phyloP scores from a whole-genome alignment of 352 stramenopile species.

The Pythium rhizo-oryzae region DNA sequence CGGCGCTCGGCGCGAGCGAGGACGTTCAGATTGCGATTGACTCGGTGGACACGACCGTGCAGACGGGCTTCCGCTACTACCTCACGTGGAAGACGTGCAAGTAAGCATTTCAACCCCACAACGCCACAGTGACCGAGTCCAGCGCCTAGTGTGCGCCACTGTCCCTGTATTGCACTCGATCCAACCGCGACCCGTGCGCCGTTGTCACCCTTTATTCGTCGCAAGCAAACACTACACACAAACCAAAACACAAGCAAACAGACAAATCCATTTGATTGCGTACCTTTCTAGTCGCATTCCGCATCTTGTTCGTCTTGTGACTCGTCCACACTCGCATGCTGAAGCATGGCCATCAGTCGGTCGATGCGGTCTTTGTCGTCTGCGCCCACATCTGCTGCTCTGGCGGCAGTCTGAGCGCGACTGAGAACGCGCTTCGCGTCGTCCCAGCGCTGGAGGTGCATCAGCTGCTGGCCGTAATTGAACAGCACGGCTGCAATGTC shows the following conservation, averaged over 20 bases:
- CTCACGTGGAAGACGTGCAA: slow-evolving; percentile 36
- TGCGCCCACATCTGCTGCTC: neutral
- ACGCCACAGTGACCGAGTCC: neutral
- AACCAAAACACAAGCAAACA: neutral
- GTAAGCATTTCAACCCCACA: neutral
- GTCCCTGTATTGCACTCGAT: neutral
- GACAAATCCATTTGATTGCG: neutral
- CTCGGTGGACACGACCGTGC: slow-evolving; percentile 53
- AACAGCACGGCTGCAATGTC: slow-evolving; percentile 36
- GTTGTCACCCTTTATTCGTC: neutral
- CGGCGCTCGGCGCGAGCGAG: slow-evolving; percentile 24
- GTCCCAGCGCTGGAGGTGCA: slow-evolving; percentile 35
- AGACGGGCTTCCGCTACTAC: slow-evolving; percentile 54
- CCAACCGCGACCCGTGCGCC: neutral
- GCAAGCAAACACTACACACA: neutral
- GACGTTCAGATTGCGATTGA: slow-evolving; percentile 54
- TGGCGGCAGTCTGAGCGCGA: slow-evolving; percentile 11
- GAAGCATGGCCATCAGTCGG: slow-evolving; percentile 7
- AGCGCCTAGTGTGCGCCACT: neutral
- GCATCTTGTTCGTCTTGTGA: neutral
- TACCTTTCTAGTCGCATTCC: neutral
- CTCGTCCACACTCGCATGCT: slow-evolving; percentile 3
- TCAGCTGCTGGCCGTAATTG: slow-evolving; percentile 39
- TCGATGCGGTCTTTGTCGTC: slow-evolving; percentile 26
- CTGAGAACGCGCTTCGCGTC: slow-evolving; percentile 24